A percentile compares a stretch with the other conserved stretches of the same genome.
phyloP scores from a whole-genome alignment of 768 basidiomycete genomes.

The Royoungia palumana region DNA sequence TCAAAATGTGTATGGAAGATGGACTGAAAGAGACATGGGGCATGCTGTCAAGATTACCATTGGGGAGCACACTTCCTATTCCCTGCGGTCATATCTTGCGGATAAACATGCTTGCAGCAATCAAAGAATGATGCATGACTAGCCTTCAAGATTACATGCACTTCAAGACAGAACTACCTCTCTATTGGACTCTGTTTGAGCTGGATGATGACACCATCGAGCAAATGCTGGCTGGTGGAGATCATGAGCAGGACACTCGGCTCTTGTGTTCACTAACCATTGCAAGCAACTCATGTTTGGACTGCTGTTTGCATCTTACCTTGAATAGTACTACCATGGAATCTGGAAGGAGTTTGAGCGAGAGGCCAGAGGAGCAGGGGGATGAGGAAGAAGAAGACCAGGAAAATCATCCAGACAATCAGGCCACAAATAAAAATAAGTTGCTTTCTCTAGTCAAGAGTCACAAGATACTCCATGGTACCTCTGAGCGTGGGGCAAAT shows the following conservation, averaged over 20 bases:
- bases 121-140: not conserved
- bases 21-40: not conserved
- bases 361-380: not conserved
- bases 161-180: not conserved
- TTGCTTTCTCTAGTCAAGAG: not conserved
- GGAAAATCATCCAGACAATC: not conserved
- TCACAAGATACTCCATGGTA: not conserved
- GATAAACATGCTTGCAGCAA: not conserved
- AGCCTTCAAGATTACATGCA: not conserved
- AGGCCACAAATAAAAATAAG: no score
- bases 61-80: not conserved
- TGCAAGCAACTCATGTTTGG: not conserved
- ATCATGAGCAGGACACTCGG: not conserved
- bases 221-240: not conserved
- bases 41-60: no score
- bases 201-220: not conserved
- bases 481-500: no score
- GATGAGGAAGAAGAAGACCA: no score
- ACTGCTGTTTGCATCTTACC: not conserved
- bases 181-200: not conserved
- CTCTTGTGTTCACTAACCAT: not conserved
- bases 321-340: no score
- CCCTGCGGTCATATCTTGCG: slow-evolving; percentile 1
- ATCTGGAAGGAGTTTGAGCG: no score
- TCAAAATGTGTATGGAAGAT: not conserved